phyloP scores from a whole-genome alignment of 768 basidiomycete genomes.

The Auriscalpium orientale region DNA sequence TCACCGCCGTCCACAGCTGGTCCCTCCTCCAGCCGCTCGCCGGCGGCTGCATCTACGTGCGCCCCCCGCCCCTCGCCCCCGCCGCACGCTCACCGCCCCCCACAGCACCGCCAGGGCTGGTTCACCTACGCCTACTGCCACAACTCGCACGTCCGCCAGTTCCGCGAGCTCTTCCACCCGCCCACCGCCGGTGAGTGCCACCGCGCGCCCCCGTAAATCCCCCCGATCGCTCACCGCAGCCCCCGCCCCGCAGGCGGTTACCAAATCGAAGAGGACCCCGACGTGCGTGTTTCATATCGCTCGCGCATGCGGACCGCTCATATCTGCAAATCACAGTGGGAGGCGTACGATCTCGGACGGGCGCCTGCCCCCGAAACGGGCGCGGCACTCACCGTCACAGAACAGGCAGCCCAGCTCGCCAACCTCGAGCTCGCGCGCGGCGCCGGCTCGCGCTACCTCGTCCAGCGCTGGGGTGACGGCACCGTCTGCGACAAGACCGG shows the following conservation, averaged over 20 bases:
- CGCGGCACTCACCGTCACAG: constrained; percentile 58
- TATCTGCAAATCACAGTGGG: constrained; percentile 41
- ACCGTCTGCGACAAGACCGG: constrained; percentile 92
- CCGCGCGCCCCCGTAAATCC: constrained; percentile 2
- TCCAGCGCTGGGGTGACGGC: constrained; percentile 87
- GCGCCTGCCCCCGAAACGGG: constrained; percentile 53
- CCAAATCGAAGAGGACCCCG: constrained; percentile 80
- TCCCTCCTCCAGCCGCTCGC: constrained; percentile 71
- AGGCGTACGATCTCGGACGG: constrained; percentile 70
- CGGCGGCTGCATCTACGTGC: constrained; percentile 80
- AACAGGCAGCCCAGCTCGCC: constrained; percentile 53
- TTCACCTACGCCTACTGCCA: constrained; percentile 98
- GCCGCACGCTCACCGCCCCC: neutral
- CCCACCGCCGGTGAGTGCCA: constrained; percentile 51
- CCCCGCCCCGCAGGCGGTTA: constrained; percentile 45
- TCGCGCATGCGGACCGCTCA: constrained; percentile 12
- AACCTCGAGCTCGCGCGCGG: constrained; percentile 73
- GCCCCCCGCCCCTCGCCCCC: constrained; percentile 30
- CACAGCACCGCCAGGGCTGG: constrained; percentile 81
- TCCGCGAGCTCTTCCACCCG: constrained; percentile 71
- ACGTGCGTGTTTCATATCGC: constrained; percentile 40
- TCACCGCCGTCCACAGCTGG: constrained; percentile 73
- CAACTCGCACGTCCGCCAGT: constrained; percentile 91
- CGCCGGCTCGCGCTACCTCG: constrained; percentile 85
- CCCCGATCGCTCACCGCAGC: neutral